Conservation (phyloP, 1,139 yeast species). For the Pichia inconspicua region DNA sequence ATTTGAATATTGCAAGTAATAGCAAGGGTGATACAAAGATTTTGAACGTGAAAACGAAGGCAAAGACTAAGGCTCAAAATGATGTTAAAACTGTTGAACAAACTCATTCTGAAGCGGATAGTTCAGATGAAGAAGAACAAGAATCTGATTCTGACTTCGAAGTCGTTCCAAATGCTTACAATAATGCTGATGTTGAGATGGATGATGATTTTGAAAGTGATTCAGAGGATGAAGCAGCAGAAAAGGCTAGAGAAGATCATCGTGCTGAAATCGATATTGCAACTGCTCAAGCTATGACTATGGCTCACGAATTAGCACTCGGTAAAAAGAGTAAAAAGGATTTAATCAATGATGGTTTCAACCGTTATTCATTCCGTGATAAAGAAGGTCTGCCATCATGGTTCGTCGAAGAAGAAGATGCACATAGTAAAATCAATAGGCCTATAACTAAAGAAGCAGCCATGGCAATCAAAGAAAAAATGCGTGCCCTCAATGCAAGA, state of each 20-base stretch:
- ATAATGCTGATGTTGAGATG: constrained; percentile 24
- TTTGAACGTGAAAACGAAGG: constrained; percentile 14
- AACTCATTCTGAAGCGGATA: constrained; percentile 13
- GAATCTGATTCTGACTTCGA: constrained; percentile 33
- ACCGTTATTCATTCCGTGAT: constrained; percentile 87
- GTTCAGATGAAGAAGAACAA: constrained; percentile 19
- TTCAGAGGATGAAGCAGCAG: constrained; percentile 39
- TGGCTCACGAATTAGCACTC: constrained; percentile 90
- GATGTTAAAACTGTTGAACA: constrained; percentile 16
- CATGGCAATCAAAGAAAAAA: constrained; percentile 79
- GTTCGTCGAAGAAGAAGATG: constrained; percentile 88
- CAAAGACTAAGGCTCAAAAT: constrained; percentile 3
- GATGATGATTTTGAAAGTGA: constrained; percentile 41
- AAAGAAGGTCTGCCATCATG: constrained; percentile 87
- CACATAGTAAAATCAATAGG: constrained; percentile 75
- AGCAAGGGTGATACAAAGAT: constrained; percentile 17
- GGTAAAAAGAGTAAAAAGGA: constrained; percentile 83
- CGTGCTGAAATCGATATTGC: constrained; percentile 69
- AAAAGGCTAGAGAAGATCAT: constrained; percentile 39
- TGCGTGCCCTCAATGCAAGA: constrained; percentile 87
- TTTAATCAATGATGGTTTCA: constrained; percentile 82
- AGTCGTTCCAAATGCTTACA: constrained; percentile 40
- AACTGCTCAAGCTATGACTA: constrained; percentile 94
- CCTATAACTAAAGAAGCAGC: constrained; percentile 98
- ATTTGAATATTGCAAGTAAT: constrained; percentile 22